phyloP scores from a whole-genome alignment of 2,329 filamentous ascomycete genomes.

The Conoideocrella luteorostrata region DNA sequence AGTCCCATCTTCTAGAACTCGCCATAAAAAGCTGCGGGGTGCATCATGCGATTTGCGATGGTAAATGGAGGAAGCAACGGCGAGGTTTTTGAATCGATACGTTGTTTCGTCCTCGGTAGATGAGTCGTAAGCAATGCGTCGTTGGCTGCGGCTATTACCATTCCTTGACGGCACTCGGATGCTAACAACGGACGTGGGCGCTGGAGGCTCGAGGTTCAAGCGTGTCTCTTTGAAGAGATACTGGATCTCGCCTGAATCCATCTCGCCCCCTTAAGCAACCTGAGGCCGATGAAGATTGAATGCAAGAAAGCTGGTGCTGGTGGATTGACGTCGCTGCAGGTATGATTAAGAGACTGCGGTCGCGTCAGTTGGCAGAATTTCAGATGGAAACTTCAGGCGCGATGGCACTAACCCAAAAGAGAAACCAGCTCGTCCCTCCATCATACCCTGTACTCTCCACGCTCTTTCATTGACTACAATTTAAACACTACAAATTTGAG shows the following conservation, averaged over 20 bases:
- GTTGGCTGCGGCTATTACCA: constrained; percentile 37
- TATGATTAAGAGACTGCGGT: constrained; percentile 17
- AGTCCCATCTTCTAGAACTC: constrained; percentile 72
- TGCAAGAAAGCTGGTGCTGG: background rate
- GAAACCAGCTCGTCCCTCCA: constrained; percentile 26
- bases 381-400: constrained; percentile 21
- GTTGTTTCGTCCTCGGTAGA: constrained; percentile 61
- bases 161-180: constrained; percentile 57
- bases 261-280: constrained; percentile 55
- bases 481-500: too few species aligned
- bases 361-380: constrained; percentile 28
- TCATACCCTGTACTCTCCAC: background rate
- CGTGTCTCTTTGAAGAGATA: constrained; percentile 82
- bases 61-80: constrained; percentile 74
- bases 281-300: background rate
- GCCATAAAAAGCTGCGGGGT: constrained; percentile 86
- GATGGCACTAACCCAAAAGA: constrained; percentile 28
- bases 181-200: constrained; percentile 61
- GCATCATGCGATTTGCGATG: constrained; percentile 70
- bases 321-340: constrained; percentile 7
- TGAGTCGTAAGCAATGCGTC: constrained; percentile 27
- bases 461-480: too few species aligned
- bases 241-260: constrained; percentile 56
- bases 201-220: constrained; percentile 71
- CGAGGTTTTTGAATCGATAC: constrained; percentile 68